Evolutionary conservation across 2,329 filamentous ascomycete species (phyloP).

Genomic region (Xenoacremonium recifei): DNA sequence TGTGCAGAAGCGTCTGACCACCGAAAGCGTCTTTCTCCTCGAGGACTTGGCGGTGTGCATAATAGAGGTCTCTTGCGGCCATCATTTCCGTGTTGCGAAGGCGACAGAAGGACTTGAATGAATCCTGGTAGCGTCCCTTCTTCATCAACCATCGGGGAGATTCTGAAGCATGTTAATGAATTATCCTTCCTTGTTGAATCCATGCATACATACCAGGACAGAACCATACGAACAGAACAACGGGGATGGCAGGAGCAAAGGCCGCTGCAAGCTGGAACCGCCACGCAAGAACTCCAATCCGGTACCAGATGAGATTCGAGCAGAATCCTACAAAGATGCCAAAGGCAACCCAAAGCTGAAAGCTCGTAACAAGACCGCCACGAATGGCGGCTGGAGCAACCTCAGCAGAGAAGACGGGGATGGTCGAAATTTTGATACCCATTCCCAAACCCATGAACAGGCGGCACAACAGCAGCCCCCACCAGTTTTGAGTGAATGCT

Average conservation of each 20-base stretch:
- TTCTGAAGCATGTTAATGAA: constrained; percentile 32
- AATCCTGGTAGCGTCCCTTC: constrained; percentile 51
- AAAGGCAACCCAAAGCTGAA: constrained; percentile 47
- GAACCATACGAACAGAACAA: constrained; percentile 54
- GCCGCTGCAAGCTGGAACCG: constrained; percentile 62
- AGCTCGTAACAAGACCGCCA: constrained; percentile 49
- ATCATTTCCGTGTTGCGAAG: constrained; percentile 58
- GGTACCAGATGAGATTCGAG: constrained; percentile 61
- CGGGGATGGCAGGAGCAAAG: constrained; percentile 60
- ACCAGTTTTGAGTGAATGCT: constrained; percentile 51
- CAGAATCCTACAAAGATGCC: constrained; percentile 66
- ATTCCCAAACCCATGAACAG: constrained; percentile 58
- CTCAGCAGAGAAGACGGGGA: constrained; percentile 53
- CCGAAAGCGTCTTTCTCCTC: constrained; percentile 33
- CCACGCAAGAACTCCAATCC: constrained; percentile 57
- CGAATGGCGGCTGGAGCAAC: constrained; percentile 47
- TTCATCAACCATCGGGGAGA: constrained; percentile 66
- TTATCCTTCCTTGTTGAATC: neutral
- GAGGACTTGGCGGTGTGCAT: constrained; percentile 36
- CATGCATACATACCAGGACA: constrained; percentile 50
- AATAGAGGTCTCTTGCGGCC: constrained; percentile 61
- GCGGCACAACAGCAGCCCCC: constrained; percentile 38
- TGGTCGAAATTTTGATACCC: constrained; percentile 47
- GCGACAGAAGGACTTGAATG: constrained; percentile 53
- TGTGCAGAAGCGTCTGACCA: constrained; percentile 29